Conservation (phyloP, 208 protist genomes). For the Leishmania braziliensis region DNA sequence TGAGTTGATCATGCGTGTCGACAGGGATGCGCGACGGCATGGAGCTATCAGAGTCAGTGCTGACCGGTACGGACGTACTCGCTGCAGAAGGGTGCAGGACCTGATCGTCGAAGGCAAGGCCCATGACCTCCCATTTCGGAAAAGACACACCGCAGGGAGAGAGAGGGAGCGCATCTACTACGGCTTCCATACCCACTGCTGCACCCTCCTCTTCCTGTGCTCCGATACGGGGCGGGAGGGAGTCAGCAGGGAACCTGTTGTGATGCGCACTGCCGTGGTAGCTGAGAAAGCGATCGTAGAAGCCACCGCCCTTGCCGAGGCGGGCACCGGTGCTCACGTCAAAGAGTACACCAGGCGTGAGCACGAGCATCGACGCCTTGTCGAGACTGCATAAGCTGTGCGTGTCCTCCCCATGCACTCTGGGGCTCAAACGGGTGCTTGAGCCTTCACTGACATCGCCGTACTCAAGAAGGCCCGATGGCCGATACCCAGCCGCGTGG, state of each 20-base stretch:
- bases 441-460: not conserved
- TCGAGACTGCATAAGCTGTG: slow-evolving; percentile 7
- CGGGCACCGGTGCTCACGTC: slow-evolving; percentile 41
- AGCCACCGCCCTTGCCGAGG: slow-evolving; percentile 86
- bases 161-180: not conserved
- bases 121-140: slow-evolving; percentile 25
- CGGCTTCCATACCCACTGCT: not conserved
- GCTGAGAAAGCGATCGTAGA: slow-evolving; percentile 84
- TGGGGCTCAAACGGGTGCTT: no score
- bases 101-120: slow-evolving; percentile 27
- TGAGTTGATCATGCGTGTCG: slow-evolving; percentile 18
- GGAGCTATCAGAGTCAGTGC: not conserved
- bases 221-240: no score
- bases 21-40: slow-evolving; percentile 9
- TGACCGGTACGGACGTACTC: no score
- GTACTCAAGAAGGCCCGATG: slow-evolving; percentile 26
- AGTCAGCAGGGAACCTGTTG: not conserved
- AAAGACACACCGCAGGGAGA: not conserved
- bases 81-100: slow-evolving; percentile 6
- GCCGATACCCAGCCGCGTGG: slow-evolving; percentile 25
- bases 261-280: slow-evolving; percentile 23
- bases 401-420: not conserved
- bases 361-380: slow-evolving; percentile 41
- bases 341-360: slow-evolving; percentile 81
- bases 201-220: not conserved